phyloP scores from a whole-genome alignment of 108 stramenopile species.

The Cyclostephanos invisitatus region DNA sequence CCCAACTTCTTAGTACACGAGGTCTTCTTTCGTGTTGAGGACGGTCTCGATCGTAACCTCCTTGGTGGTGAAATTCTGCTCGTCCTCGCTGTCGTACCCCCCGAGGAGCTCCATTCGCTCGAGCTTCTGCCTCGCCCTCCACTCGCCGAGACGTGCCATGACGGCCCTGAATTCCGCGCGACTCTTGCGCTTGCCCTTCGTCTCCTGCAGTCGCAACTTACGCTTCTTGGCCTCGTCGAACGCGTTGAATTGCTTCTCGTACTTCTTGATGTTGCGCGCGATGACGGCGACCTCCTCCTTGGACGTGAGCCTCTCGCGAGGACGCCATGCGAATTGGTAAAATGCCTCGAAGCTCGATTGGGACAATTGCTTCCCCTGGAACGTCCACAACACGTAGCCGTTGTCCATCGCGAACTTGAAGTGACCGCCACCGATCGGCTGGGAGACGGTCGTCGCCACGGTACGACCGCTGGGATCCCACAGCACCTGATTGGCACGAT shows the following conservation, averaged over 20 bases:
- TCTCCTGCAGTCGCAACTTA: slow-evolving; percentile 76
- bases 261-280: slow-evolving; percentile 92
- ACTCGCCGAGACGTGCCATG: slow-evolving; percentile 58
- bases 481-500: slow-evolving; percentile 89
- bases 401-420: slow-evolving; percentile 98
- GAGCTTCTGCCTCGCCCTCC: slow-evolving; percentile 64
- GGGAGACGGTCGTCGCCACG: slow-evolving; percentile 87
- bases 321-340: slow-evolving; percentile 96
- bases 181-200: slow-evolving; percentile 80
- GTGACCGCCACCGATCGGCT: slow-evolving; percentile 92
- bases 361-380: slow-evolving; percentile 91
- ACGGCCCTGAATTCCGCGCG: slow-evolving; percentile 71
- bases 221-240: slow-evolving; percentile 91
- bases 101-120: slow-evolving; percentile 65
- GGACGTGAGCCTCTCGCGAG: slow-evolving; percentile 84
- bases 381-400: slow-evolving; percentile 94
- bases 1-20: slow-evolving; percentile 53
- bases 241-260: slow-evolving; percentile 95
- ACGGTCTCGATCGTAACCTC: slow-evolving; percentile 80
- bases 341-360: slow-evolving; percentile 91
- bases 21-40: slow-evolving; percentile 82
- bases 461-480: slow-evolving; percentile 96
- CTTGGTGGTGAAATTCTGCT: slow-evolving; percentile 60
- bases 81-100: slow-evolving; percentile 89
- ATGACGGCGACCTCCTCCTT: slow-evolving; percentile 83